These are phyloP conservation scores for Cicer yamashitae DNA, from an alignment of 306 rosid species.

Conservation along the genomic window DNA sequence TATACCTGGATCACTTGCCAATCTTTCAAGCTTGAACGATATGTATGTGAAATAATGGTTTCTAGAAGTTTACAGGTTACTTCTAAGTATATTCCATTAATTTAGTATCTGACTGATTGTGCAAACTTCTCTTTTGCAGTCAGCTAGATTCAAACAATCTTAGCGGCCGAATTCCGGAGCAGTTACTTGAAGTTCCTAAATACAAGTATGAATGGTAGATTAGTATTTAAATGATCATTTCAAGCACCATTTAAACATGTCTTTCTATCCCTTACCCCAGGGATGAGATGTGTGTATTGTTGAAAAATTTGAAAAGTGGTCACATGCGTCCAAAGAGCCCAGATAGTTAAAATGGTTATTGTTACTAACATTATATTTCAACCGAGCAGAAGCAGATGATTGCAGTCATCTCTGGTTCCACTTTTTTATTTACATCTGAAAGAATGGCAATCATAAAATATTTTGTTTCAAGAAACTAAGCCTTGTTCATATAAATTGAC, in stretches of 20 bases:
- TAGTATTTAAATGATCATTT: conserved; percentile 30
- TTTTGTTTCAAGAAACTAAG: neutral
- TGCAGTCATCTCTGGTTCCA: conserved; percentile 24
- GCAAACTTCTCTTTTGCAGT: conserved; percentile 65
- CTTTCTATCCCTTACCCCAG: conserved; percentile 26
- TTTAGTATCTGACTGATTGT: conserved; percentile 50
- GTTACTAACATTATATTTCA: conserved; percentile 9
- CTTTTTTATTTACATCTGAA: conserved; percentile 10
- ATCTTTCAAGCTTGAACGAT: conserved; percentile 63
- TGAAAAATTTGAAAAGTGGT: conserved; percentile 27
- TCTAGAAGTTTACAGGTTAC: conserved; percentile 37
- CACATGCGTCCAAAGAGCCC: neutral
- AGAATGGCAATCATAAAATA: neutral
- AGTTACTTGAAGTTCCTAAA: conserved; percentile 60
- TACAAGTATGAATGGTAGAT: conserved; percentile 77
- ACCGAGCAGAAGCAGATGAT: neutral
- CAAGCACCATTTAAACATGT: conserved; percentile 2
- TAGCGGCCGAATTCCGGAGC: conserved; percentile 76
- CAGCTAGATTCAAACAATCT: conserved; percentile 76
- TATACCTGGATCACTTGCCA: conserved; percentile 80
- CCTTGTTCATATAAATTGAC: conserved; percentile 14
- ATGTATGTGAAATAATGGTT: conserved; percentile 65
- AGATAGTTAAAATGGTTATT: neutral
- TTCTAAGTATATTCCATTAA: conserved; percentile 15
- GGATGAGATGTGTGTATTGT: neutral